Conservation (phyloP, 1,284 basidiomycete genomes). For the Takashimella koratensis region DNA sequence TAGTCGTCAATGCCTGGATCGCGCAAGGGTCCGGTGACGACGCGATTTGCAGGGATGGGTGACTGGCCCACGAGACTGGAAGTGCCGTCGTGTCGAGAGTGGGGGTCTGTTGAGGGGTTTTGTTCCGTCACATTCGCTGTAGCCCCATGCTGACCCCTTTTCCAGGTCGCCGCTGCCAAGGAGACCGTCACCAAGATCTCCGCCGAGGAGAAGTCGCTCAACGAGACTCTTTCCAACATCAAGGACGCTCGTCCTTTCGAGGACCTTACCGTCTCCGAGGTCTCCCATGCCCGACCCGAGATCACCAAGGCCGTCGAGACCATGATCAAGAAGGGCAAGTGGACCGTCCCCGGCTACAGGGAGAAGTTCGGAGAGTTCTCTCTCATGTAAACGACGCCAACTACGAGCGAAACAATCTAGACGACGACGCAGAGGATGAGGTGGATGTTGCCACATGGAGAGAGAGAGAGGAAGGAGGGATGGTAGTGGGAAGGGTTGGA, state of each 20-base stretch:
- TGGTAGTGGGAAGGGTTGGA: too few species aligned
- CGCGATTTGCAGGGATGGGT: too few species aligned
- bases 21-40: too few species aligned
- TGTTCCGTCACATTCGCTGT: too few species aligned
- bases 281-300: constrained; percentile 88
- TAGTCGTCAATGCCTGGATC: too few species aligned
- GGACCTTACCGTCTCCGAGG: constrained; percentile 89
- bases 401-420: neutral
- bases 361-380: constrained; percentile 92
- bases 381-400: constrained; percentile 61
- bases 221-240: constrained; percentile 93
- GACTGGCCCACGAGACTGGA: too few species aligned
- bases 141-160: neutral
- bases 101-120: too few species aligned
- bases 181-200: constrained; percentile 90
- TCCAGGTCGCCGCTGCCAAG: constrained; percentile 82
- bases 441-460: too few species aligned
- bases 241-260: constrained; percentile 97
- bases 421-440: too few species aligned
- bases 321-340: constrained; percentile 99
- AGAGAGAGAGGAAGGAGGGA: too few species aligned
- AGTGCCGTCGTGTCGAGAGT: too few species aligned
- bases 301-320: constrained; percentile 89
- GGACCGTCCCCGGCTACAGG: constrained; percentile 81
- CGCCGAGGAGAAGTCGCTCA: constrained; percentile 85